Base-by-base conservation (phyloP, 257 asterid species). In the Fraxinus quadrangulata region DNA sequence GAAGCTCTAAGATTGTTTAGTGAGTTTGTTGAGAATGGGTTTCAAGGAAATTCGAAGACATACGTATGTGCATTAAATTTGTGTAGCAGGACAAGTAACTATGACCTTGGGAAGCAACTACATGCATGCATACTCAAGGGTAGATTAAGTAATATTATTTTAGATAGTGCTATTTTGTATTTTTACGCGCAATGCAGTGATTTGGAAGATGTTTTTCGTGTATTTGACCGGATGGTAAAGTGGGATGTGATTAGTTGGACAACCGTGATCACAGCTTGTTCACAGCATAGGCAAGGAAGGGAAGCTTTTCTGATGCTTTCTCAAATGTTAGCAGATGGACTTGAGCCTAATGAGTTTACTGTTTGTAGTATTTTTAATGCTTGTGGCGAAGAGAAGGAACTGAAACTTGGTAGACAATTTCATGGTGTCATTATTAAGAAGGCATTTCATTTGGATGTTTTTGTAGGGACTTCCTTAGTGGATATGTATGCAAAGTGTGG, bases 231-330 rank as follows among this genome's bases (percentile, higher is more conserved):
- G 75, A 88, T 91, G 89, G 71, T 70, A 40, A 79, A 69, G 30
- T 83, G 88, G 83, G 98, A 94, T 82, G 86, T 94, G 63, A 82
- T 94, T 77, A 84, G 91, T 83, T 94, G 98, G 98, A 94, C 98
- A 4, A 89, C 97, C 3, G 86, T 94, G 87, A 90, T 94, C 61
- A 88, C 94, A 28, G 98, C 96, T 45, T 92, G 92, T 85, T 94
- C 97, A 8, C 97, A 87, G 49, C 88, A 82, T 68, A 78, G 87
- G 54, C 77, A 72, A 76, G 94, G 94, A 11, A 84, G 80, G 73
- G 90, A 89, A 75, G 91, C 93, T 68, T 85, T 91, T 75, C 33
- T 71, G 28, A 26, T 90, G 87, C 86, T 94, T 66, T 83, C 87
- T 19, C 78, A 69, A 75, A 89, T 94, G 94, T 71, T 94, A 42